Evolutionary conservation across 2,329 filamentous ascomycete genomes (phyloP).

Genomic region (Plenodomus lindquistii): DNA sequence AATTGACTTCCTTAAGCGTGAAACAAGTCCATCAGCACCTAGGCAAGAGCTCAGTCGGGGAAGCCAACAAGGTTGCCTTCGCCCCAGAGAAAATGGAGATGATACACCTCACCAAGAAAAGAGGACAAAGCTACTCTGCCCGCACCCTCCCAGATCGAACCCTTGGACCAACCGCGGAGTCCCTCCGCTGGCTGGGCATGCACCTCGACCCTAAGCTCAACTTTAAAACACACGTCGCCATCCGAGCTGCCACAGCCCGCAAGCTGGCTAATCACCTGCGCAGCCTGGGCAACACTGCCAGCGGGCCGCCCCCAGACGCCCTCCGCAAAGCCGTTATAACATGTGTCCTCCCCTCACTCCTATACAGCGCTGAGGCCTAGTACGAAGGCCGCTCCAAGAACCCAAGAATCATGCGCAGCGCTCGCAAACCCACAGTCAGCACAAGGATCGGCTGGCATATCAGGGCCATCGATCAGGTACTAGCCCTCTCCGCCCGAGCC

Average conservation of each 20-base stretch:
- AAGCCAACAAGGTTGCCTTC: conserved; percentile 10
- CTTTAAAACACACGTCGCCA: conserved; percentile 4
- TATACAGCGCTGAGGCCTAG: conserved; percentile 7
- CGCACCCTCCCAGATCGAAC: neutral
- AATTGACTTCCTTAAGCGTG: neutral
- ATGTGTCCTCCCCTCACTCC: conserved; percentile 4
- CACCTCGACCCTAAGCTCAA: conserved; percentile 8
- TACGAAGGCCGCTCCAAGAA: conserved; percentile 3
- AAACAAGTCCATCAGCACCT: neutral
- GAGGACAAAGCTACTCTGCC: conserved; percentile 1
- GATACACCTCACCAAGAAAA: conserved; percentile 10
- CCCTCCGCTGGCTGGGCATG: conserved; percentile 7
- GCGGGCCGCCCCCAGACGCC: neutral
- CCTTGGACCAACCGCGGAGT: conserved; percentile 1
- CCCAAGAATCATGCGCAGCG: neutral
- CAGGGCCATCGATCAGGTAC: neutral
- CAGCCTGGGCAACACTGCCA: conserved; percentile 2
- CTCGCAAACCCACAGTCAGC: neutral
- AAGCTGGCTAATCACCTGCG: conserved; percentile 2
- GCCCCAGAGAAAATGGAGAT: conserved; percentile 13
- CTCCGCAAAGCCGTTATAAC: conserved; percentile 8
- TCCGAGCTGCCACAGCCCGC: neutral
- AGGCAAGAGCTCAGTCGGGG: conserved; percentile 1
- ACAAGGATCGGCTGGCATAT: conserved; percentile 5
- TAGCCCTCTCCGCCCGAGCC: conserved; percentile 1